A percentile compares a stretch with the other conserved stretches of the same genome.
These are phyloP conservation scores for Tremella yokohamensis DNA, from an alignment of 768 basidiomycete species.

Conservation along the genomic window DNA sequence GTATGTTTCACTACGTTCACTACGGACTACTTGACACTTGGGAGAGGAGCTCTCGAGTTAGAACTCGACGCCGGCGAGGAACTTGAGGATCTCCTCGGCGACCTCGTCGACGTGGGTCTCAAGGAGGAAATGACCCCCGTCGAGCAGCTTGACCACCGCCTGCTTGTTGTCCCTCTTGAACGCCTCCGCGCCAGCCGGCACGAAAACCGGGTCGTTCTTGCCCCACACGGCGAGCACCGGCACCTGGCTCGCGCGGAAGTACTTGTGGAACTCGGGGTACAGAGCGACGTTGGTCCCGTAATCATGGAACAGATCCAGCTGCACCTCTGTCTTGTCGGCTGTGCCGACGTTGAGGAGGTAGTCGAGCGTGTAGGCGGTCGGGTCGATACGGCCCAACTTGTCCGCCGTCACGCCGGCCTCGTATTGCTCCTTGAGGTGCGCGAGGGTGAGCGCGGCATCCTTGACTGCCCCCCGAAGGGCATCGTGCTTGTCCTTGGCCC, in stretches of 20 bases:
- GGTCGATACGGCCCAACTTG: slow-evolving; percentile 39
- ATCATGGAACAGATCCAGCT: slow-evolving; percentile 54
- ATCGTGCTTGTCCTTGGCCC: slow-evolving; percentile 12
- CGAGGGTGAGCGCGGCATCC: slow-evolving; percentile 47
- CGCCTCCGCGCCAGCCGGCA: slow-evolving; percentile 55
- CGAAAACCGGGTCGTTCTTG: slow-evolving; percentile 55
- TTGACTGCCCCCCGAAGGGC: slow-evolving; percentile 31
- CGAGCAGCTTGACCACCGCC: slow-evolving; percentile 50
- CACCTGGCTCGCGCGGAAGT: slow-evolving; percentile 53
- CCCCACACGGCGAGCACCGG: slow-evolving; percentile 58
- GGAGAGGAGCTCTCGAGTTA: not conserved
- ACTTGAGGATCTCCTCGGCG: slow-evolving; percentile 43
- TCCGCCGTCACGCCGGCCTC: slow-evolving; percentile 51
- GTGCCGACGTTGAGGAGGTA: slow-evolving; percentile 51
- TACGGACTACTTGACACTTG: too few species aligned
- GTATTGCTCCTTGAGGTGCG: slow-evolving; percentile 9
- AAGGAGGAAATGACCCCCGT: slow-evolving; percentile 58
- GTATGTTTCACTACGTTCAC: too few species aligned
- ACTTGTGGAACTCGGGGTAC: slow-evolving; percentile 57
- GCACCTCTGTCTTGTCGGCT: slow-evolving; percentile 53
- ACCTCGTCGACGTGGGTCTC: slow-evolving; percentile 54
- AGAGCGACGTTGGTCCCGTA: slow-evolving; percentile 54
- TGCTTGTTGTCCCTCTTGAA: slow-evolving; percentile 53
- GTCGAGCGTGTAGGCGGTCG: slow-evolving; percentile 54
- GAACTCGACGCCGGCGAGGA: slow-evolving; percentile 33